Evolutionary conservation across 2,329 filamentous ascomycete genomes (phyloP).

Genomic region (Diaporthe sp.): DNA sequence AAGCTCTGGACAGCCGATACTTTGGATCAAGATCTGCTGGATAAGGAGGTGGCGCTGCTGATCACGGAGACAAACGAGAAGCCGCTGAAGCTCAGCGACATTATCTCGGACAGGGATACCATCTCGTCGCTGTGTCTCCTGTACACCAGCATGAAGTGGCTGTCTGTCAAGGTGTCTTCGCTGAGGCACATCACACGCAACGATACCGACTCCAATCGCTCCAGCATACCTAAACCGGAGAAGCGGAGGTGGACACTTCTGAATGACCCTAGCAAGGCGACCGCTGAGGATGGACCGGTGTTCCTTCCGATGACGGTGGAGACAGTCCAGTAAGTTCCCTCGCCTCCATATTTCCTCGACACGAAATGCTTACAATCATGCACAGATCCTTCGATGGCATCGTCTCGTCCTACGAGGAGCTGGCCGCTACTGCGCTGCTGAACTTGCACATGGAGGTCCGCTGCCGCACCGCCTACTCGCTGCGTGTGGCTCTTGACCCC

Average conservation of each 20-base stretch:
- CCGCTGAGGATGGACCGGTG: conserved; percentile 75
- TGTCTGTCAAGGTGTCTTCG: conserved; percentile 84
- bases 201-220: conserved; percentile 75
- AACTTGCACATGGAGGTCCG: conserved; percentile 92
- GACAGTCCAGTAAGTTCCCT: conserved; percentile 78
- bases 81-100: conserved; percentile 80
- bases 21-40: conserved; percentile 68
- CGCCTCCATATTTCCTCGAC: neutral
- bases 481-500: conserved; percentile 74
- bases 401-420: conserved; percentile 83
- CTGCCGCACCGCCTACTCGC: conserved; percentile 85
- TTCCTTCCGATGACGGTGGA: conserved; percentile 91
- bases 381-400: conserved; percentile 86
- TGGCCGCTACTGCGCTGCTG: conserved; percentile 83
- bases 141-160: conserved; percentile 99
- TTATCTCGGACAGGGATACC: conserved; percentile 90
- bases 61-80: conserved; percentile 71
- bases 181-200: conserved; percentile 86
- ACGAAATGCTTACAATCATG: neutral
- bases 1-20: conserved; percentile 72
- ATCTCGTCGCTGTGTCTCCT: conserved; percentile 88
- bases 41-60: conserved; percentile 72
- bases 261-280: conserved; percentile 70
- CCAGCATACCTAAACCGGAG: conserved; percentile 67
- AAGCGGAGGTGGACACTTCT: conserved; percentile 88